Evolutionary conservation across 345 rosid genomes (phyloP), one percentile per base, ranked within the genome.

Genomic region (Salix dunnii): DNA sequence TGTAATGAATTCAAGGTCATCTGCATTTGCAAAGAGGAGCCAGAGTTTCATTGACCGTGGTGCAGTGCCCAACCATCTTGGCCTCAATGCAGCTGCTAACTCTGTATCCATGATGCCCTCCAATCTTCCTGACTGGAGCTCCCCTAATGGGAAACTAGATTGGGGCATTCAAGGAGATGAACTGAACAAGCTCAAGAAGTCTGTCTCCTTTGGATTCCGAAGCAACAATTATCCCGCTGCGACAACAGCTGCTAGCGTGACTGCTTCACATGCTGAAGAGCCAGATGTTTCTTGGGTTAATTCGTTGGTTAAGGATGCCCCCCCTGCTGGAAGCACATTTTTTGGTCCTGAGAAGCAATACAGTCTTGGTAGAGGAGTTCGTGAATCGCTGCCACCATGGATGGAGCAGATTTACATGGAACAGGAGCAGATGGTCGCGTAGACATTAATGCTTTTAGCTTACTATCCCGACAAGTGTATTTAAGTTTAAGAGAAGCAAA

Each of bases 271-370:
- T n/a, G 49, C 71, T 2, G 80, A 84, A 1, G 99, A 94, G 85
- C 98, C 97, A 23, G 99, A 96, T 72, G 91, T 93, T 40, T 92
- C 99, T 12, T 93, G 99, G 99, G 98, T 96, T 78, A 81, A 84
- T 81, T 86, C 96, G 13, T 71, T 93, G 78, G 97, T 96, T 71
- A 93, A 90, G 86, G 99, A 96, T 64, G 91, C 46, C 62, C 74
- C 88, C 28, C 87, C 88, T 0, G 87, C 63, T n/a, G 78, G 87
- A 80, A 74, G 70, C n/a, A 76, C 78, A 12, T 69, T 60, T n/a
- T 86, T 79, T 1, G 86, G 84, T 7, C 51, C 78, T 25, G 86
- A 81, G 40, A 86, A 75, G 72, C 84, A 79, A 3, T 85, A 85
- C 78, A 80, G 73, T 76, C 68, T 76, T 7, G 80, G 86, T 36